phyloP scores from a whole-genome alignment of 2,329 filamentous ascomycete genomes.

The Pseudopithomyces chartarum region DNA sequence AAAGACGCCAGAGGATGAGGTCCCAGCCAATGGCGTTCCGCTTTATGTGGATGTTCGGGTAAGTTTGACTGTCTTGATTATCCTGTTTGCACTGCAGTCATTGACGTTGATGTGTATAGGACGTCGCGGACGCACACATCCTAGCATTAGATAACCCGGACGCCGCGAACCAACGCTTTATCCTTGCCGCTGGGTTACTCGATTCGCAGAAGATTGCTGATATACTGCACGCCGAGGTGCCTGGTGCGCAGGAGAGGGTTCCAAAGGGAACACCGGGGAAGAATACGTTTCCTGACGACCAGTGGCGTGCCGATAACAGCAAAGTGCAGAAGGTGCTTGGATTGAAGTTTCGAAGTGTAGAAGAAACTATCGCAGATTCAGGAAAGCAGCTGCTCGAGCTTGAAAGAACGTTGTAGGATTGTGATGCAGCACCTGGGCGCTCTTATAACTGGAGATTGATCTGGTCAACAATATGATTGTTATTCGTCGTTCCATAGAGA shows the following conservation, averaged over 20 bases:
- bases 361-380: slow-evolving; percentile 61
- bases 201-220: slow-evolving; percentile 61
- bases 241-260: slow-evolving; percentile 51
- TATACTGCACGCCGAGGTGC: slow-evolving; percentile 57
- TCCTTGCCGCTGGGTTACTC: slow-evolving; percentile 58
- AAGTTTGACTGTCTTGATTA: background rate
- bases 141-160: slow-evolving; percentile 57
- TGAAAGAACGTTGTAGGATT: slow-evolving; percentile 13
- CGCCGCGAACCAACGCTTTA: slow-evolving; percentile 63
- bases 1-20: slow-evolving; percentile 50
- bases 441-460: too few species aligned
- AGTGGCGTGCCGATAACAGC: slow-evolving; percentile 55
- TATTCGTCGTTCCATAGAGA: too few species aligned
- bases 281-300: slow-evolving; percentile 30
- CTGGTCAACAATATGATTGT: too few species aligned
- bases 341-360: slow-evolving; percentile 58
- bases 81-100: background rate
- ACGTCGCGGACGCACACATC: slow-evolving; percentile 65
- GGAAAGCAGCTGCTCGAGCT: slow-evolving; percentile 62
- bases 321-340: slow-evolving; percentile 59
- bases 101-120: slow-evolving; percentile 27
- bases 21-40: slow-evolving; percentile 59
- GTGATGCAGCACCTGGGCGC: background rate
- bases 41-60: slow-evolving; percentile 44
- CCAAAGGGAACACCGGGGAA: slow-evolving; percentile 42